phyloP scores from a whole-genome alignment of 2,329 filamentous ascomycete genomes.

The Dactylellina cionopaga region DNA sequence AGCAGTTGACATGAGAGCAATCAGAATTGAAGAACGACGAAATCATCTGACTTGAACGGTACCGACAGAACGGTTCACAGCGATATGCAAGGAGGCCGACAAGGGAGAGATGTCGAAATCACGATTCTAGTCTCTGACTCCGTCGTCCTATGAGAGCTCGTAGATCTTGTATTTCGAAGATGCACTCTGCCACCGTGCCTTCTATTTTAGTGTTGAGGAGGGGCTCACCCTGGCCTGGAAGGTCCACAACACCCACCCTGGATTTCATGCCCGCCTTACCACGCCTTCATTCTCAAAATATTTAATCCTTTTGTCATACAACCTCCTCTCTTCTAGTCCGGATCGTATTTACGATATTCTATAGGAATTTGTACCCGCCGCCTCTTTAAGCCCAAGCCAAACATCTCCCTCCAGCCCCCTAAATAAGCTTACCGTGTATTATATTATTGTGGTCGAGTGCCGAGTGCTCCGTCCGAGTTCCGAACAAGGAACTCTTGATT shows the following conservation, averaged over 20 bases:
- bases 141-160: conserved; percentile 40
- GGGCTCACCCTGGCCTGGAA: conserved; percentile 35
- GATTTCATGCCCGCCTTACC: background rate
- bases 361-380: no score
- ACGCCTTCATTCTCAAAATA: no score
- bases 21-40: conserved; percentile 32
- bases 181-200: conserved; percentile 43
- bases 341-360: no score
- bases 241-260: conserved; percentile 14
- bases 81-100: conserved; percentile 27
- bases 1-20: conserved; percentile 22
- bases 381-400: no score
- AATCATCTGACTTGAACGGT: conserved; percentile 53
- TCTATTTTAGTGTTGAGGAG: conserved; percentile 43
- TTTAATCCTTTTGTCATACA: background rate
- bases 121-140: conserved; percentile 14
- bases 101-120: conserved; percentile 43
- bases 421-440: background rate
- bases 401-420: background rate
- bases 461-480: background rate
- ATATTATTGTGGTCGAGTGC: background rate
- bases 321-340: no score
- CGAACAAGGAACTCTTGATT: no score
- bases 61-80: conserved; percentile 47
- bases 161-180: conserved; percentile 32